Conservation (phyloP, 2,329 filamentous ascomycete genomes). For the Aspergillus viridinutans region DNA sequence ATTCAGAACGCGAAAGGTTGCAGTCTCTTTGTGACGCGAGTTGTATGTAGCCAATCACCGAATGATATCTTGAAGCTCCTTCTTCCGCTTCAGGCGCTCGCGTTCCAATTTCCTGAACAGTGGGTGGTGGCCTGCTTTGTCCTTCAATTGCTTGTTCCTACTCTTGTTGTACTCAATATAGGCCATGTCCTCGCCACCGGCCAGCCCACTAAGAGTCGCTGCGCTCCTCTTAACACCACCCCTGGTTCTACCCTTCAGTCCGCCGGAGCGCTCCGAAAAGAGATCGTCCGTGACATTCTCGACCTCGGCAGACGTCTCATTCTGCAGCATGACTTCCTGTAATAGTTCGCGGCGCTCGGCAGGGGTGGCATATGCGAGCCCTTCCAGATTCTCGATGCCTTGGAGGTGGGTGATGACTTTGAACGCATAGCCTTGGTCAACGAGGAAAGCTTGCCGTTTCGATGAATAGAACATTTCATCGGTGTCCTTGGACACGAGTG, state of each 20-base stretch:
- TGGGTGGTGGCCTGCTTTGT: constrained; percentile 54
- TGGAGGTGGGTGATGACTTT: constrained; percentile 96
- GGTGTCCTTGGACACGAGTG: constrained; percentile 92
- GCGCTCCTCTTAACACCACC: constrained; percentile 71
- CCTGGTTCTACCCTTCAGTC: constrained; percentile 44
- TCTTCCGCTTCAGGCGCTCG: constrained; percentile 56
- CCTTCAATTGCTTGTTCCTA: constrained; percentile 63
- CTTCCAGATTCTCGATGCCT: constrained; percentile 79
- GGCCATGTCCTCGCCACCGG: constrained; percentile 95
- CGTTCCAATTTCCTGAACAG: constrained; percentile 65
- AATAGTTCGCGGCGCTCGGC: constrained; percentile 80
- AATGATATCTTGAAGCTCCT: constrained; percentile 37
- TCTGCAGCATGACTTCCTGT: constrained; percentile 83
- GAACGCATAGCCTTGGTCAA: constrained; percentile 98
- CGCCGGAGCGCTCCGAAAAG: constrained; percentile 55
- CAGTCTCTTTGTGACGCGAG: background rate
- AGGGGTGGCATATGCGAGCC: constrained; percentile 73
- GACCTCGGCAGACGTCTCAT: constrained; percentile 67
- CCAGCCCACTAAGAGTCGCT: constrained; percentile 77
- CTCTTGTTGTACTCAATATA: constrained; percentile 80
- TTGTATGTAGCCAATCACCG: constrained; percentile 5
- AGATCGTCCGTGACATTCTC: constrained; percentile 68
- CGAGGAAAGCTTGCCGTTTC: constrained; percentile 92
- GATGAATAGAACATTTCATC: constrained; percentile 98
- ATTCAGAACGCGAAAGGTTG: background rate